Evolutionary conservation across 805 yeast species (phyloP).

Genomic region (Cyberlindnera maclurae): DNA sequence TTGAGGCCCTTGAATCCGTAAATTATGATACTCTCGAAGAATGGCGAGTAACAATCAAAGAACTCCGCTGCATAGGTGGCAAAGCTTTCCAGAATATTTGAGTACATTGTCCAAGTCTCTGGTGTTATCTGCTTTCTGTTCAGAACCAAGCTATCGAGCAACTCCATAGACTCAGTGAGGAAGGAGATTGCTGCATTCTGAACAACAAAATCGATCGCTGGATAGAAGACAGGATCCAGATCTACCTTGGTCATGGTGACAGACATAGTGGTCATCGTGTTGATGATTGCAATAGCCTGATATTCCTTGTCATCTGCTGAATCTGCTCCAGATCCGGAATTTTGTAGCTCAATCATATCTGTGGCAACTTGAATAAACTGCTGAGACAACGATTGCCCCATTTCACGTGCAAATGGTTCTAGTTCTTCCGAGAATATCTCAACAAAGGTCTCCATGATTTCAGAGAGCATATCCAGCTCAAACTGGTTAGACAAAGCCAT

Average conservation of each 20-base stretch:
- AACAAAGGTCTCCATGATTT: constrained; percentile 94
- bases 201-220: constrained; percentile 53
- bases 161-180: constrained; percentile 55
- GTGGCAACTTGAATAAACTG: constrained; percentile 54
- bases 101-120: constrained; percentile 44
- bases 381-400: constrained; percentile 50
- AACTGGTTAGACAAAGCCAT: constrained; percentile 69
- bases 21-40: constrained; percentile 46
- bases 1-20: constrained; percentile 36
- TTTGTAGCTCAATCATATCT: constrained; percentile 42
- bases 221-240: constrained; percentile 47
- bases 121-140: constrained; percentile 43
- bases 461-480: constrained; percentile 79
- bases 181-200: constrained; percentile 53
- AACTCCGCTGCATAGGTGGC: constrained; percentile 55
- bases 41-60: constrained; percentile 49
- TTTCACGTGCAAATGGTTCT: constrained; percentile 76
- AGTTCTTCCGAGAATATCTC: constrained; percentile 80
- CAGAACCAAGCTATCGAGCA: constrained; percentile 48
- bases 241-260: constrained; percentile 55
- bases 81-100: constrained; percentile 43
- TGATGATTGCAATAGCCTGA: constrained; percentile 60
- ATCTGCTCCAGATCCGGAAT: constrained; percentile 15
- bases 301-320: constrained; percentile 52
- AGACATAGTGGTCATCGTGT: constrained; percentile 68